Evolutionary conservation across 495 filamentous ascomycete species (phyloP), one percentile per base, ranked within the genome.

Genomic region (Aspergillus funiculosus): DNA sequence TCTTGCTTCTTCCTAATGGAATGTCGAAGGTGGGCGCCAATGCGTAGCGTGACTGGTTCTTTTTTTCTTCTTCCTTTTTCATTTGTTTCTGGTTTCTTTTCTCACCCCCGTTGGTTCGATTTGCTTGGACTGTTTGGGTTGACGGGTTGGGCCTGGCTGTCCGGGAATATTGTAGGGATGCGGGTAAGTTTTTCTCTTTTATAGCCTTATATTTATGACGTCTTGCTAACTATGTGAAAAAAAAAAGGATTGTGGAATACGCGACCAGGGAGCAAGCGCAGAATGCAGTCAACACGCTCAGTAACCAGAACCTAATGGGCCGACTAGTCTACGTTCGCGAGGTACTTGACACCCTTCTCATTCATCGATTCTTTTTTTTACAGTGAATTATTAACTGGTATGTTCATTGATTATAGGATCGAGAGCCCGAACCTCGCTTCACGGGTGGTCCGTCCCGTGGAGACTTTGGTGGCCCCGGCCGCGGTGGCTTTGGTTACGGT

Each of bases 161-260:
- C 76, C 71, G 80, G 55, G 86, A 48, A 81, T 71, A 72, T 73
- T 95, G 84, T 96, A 98, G 92, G 92, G 94, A 89, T 98, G 92
- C 91, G 94, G 90, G 91, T 95, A 80, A 79, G 88, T 58, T 36
- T 34, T 32, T 24, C 44, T 13, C 46, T 19, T 20, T 14, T 31
- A 21, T 28, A 1, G 14, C 28, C 1, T 37, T 27, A 14, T 7
- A 20, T 31, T 4, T 17, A 20, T 10, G 10, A n/a, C 19, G 13
- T 36, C 27, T 31, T 40, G 56, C 62, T 67, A 46, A 67, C 30
- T 28, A 28, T 41, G 7, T 26, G 27, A 15, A 48, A n/a, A n/a
- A n/a, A n/a, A n/a, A n/a, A n/a, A 95, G 92, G 77, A 98, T 98
- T 88, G 92, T 98, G 83, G 92, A 98, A 84, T 98, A 97, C 81